Conservation (phyloP, 108 stramenopile genomes). For the Cylindrotheca closterium region DNA sequence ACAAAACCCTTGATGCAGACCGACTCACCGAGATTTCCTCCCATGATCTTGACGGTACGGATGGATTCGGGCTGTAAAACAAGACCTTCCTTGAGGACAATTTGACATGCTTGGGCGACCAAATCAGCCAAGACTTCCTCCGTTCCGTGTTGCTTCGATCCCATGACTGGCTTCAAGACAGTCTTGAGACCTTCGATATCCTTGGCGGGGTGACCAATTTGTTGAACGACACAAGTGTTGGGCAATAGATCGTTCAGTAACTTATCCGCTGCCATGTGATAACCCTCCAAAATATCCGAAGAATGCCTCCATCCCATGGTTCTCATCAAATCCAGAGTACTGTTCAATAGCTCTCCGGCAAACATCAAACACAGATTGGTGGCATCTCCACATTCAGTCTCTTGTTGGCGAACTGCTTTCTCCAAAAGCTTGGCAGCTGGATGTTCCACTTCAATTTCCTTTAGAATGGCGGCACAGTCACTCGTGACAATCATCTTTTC, state of each 20-base stretch:
- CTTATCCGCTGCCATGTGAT: conserved; percentile 70
- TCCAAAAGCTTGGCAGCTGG: conserved; percentile 97
- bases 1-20: conserved; percentile 92
- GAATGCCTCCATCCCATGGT: conserved; percentile 82
- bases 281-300: conserved; percentile 92
- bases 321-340: conserved; percentile 90
- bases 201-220: conserved; percentile 36
- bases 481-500: conserved; percentile 97
- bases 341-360: conserved; percentile 88
- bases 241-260: conserved; percentile 69
- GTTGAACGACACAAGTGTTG: conserved; percentile 35
- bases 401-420: conserved; percentile 92
- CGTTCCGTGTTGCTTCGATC: conserved; percentile 88
- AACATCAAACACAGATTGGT: conserved; percentile 93
- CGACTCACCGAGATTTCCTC: conserved; percentile 82
- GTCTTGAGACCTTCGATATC: conserved; percentile 35
- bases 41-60: conserved; percentile 94
- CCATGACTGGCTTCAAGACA: conserved; percentile 82
- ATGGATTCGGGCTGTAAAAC: conserved; percentile 88
- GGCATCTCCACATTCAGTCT: conserved; percentile 94
- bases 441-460: conserved; percentile 96
- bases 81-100: conserved; percentile 63
- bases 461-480: conserved; percentile 95
- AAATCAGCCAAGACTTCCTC: conserved; percentile 86
- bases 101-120: conserved; percentile 91